Conservation (phyloP, 495 filamentous ascomycete species). For the Penicillium riverlandense region DNA sequence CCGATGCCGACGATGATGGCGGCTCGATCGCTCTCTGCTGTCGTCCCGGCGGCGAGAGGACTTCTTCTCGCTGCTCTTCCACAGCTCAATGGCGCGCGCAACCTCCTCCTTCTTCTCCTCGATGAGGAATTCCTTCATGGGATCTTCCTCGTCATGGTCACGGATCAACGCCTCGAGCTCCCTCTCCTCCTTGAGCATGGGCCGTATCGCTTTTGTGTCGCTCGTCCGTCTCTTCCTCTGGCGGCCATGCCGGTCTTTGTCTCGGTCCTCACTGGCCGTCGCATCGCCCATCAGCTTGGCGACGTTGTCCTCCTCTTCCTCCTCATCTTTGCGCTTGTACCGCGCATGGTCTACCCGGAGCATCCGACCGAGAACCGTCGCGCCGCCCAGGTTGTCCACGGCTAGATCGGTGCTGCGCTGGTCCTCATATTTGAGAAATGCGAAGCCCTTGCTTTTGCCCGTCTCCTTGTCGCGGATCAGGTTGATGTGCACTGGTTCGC, state of each 20-base stretch:
- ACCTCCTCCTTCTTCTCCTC: constrained; percentile 87
- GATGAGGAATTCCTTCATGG: constrained; percentile 88
- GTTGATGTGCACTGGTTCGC: constrained; percentile 87
- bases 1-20: constrained; percentile 52
- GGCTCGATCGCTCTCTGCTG: constrained; percentile 34
- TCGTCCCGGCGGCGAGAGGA: constrained; percentile 27
- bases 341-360: constrained; percentile 87
- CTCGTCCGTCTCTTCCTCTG: constrained; percentile 34
- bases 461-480: constrained; percentile 91
- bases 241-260: constrained; percentile 27
- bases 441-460: constrained; percentile 88
- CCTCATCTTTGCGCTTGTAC: constrained; percentile 90
- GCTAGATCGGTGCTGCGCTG: constrained; percentile 93
- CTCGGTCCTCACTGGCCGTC: constrained; percentile 17
- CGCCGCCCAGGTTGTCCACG: constrained; percentile 89
- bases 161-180: constrained; percentile 69
- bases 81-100: constrained; percentile 54
- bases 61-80: constrained; percentile 36
- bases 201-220: constrained; percentile 28
- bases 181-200: constrained; percentile 59
- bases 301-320: constrained; percentile 60
- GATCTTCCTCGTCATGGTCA: constrained; percentile 90
- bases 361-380: constrained; percentile 70
- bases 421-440: constrained; percentile 96
- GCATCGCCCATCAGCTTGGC: constrained; percentile 31